These are phyloP conservation scores for Phoenix dactylifera DNA, from an alignment of 176 grass and related monocot genomes.

Conservation along the genomic window DNA sequence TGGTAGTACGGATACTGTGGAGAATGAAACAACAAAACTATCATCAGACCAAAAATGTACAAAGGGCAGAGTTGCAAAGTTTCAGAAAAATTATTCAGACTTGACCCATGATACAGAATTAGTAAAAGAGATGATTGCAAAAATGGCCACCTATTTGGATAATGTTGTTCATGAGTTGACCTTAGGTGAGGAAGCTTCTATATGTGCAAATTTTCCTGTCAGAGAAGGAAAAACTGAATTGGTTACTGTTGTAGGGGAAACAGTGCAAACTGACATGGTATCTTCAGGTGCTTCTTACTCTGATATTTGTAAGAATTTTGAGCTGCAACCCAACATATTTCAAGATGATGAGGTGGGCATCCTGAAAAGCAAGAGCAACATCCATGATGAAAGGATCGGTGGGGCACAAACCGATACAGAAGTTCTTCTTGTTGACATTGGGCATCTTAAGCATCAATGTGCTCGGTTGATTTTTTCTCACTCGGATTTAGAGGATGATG, in stretches of 20 bases:
- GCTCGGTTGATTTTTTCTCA: conserved; percentile 5
- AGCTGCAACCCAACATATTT: not conserved
- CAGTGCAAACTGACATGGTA: not conserved
- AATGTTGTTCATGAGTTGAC: conserved; percentile 13
- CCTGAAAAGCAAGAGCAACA: conserved; percentile 3
- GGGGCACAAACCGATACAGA: not conserved
- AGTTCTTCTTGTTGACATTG: conserved; percentile 20
- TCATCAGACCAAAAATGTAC: not conserved
- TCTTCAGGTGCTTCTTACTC: conserved; percentile 1
- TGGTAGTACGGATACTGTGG: not conserved
- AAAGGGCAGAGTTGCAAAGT: conserved; percentile 1
- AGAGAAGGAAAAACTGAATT: conserved; percentile 1
- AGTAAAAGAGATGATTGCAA: conserved; percentile 8
- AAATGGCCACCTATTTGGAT: conserved; percentile 15
- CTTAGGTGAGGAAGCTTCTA: not conserved
- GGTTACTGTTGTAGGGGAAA: not conserved
- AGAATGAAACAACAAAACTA: conserved; percentile 4
- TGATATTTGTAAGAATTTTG: not conserved
- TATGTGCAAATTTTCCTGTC: conserved; percentile 6
- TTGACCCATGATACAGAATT: conserved; percentile 11
- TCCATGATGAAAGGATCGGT: not conserved
- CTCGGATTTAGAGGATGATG: not conserved
- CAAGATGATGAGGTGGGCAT: not conserved
- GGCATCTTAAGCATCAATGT: conserved; percentile 18
- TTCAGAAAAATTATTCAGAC: conserved; percentile 8